phyloP scores from a whole-genome alignment of 345 rosid species.

The Citrus trifoliata region DNA sequence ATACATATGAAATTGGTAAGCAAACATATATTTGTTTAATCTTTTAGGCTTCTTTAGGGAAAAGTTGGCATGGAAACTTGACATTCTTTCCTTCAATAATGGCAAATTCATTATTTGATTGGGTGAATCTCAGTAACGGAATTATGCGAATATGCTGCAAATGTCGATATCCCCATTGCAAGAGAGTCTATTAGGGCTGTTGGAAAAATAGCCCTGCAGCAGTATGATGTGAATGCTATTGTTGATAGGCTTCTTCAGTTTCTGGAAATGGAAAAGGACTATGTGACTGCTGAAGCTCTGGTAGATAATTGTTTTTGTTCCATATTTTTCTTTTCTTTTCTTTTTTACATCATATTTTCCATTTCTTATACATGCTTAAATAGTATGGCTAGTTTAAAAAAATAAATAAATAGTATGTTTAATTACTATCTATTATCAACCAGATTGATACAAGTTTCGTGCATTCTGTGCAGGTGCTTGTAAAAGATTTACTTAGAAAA shows the following conservation, averaged over 20 bases:
- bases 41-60: background rate
- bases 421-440: background rate
- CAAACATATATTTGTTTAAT: constrained; percentile 14
- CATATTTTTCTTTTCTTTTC: too few relatives aligned
- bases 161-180: constrained; percentile 92
- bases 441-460: constrained; percentile 12
- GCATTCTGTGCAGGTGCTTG: constrained; percentile 68
- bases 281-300: constrained; percentile 96
- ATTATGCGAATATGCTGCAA: constrained; percentile 98
- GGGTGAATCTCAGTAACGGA: constrained; percentile 73
- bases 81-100: constrained; percentile 2
- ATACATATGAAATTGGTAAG: constrained; percentile 97
- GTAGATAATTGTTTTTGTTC: constrained; percentile 34
- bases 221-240: constrained; percentile 98
- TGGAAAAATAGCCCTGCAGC: constrained; percentile 97
- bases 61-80: constrained; percentile 13
- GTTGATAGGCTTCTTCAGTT: constrained; percentile 99
- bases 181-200: constrained; percentile 98
- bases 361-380: background rate
- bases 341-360: too few relatives aligned
- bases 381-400: background rate
- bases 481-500: constrained; percentile 92
- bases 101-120: constrained; percentile 18
- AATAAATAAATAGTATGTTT: background rate
- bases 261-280: constrained; percentile 99